Evolutionary conservation across 495 filamentous ascomycete species (phyloP).

Genomic region (Neurospora tetraspora): DNA sequence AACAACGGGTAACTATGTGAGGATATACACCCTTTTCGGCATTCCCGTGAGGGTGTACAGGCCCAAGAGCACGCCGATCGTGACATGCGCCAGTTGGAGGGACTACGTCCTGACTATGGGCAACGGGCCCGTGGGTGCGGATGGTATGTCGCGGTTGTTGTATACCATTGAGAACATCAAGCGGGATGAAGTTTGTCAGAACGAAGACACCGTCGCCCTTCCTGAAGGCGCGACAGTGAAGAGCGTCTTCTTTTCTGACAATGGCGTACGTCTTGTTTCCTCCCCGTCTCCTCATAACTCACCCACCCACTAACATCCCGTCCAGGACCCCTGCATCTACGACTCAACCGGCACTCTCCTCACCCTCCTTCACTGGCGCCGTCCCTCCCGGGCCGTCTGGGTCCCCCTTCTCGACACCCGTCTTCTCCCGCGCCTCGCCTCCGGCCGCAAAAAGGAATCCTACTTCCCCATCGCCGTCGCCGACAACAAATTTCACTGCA

Average conservation of each 20-base stretch:
- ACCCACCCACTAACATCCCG: background rate
- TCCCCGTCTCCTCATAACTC: background rate
- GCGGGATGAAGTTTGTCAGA: conserved; percentile 84
- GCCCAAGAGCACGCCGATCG: conserved; percentile 79
- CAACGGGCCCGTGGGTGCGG: conserved; percentile 73
- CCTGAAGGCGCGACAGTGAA: conserved; percentile 58
- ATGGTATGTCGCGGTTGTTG: conserved; percentile 62
- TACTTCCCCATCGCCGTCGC: conserved; percentile 97
- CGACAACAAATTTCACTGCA: conserved; percentile 89
- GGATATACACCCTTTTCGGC: conserved; percentile 87
- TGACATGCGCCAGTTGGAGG: conserved; percentile 84
- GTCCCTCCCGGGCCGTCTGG: conserved; percentile 76
- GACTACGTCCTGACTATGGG: conserved; percentile 92
- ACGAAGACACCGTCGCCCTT: conserved; percentile 81
- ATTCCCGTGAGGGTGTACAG: conserved; percentile 80
- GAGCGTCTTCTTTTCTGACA: conserved; percentile 85
- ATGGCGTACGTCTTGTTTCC: conserved; percentile 32
- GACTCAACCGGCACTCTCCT: conserved; percentile 81
- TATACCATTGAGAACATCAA: conserved; percentile 93
- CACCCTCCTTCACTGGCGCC: conserved; percentile 84
- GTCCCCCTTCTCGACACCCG: conserved; percentile 85
- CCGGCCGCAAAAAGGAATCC: conserved; percentile 73
- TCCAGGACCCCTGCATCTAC: conserved; percentile 76
- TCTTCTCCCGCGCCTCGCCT: conserved; percentile 66
- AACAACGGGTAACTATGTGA: conserved; percentile 76